These are phyloP conservation scores for Trichoderma breve DNA, from an alignment of 2,329 filamentous ascomycete species.

Conservation along the genomic window DNA sequence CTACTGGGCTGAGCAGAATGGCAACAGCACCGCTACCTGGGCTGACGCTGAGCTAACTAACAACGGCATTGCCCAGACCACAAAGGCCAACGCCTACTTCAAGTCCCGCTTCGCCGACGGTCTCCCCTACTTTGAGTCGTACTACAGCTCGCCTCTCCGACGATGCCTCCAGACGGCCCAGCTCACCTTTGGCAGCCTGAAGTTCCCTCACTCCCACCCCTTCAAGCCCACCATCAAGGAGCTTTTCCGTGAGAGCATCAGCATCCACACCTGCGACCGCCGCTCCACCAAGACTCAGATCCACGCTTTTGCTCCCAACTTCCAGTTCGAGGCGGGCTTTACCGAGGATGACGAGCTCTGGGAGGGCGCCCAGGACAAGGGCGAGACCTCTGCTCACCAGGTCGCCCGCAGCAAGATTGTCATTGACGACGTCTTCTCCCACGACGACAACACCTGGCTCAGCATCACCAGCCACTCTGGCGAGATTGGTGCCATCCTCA, in stretches of 20 bases:
- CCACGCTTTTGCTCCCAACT: conserved; percentile 49
- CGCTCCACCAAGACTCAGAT: conserved; percentile 57
- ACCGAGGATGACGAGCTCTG: conserved; percentile 52
- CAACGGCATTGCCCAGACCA: conserved; percentile 55
- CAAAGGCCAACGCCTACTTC: conserved; percentile 60
- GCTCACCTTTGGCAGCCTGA: conserved; percentile 56
- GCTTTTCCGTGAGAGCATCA: conserved; percentile 62
- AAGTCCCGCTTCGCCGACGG: conserved; percentile 50
- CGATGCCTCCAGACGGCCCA: conserved; percentile 63
- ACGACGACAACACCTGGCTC: conserved; percentile 54
- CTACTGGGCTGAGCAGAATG: conserved; percentile 64
- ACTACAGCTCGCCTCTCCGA: conserved; percentile 63
- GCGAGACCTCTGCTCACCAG: conserved; percentile 48
- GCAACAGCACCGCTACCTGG: conserved; percentile 63
- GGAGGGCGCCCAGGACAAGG: conserved; percentile 40
- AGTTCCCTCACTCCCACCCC: conserved; percentile 48
- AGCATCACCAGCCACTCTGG: conserved; percentile 61
- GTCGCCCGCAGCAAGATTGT: conserved; percentile 47
- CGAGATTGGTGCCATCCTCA: conserved; percentile 51
- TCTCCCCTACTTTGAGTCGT: conserved; percentile 61
- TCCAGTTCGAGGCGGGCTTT: conserved; percentile 60
- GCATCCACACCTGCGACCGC: conserved; percentile 66
- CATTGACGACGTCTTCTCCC: conserved; percentile 56
- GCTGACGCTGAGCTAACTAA: conserved; percentile 61
- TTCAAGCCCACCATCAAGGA: conserved; percentile 65